Evolutionary conservation across 2,329 filamentous ascomycete species (phyloP), one percentile per base, ranked within the genome.

Genomic region (Dryadomyces quercivorus): DNA sequence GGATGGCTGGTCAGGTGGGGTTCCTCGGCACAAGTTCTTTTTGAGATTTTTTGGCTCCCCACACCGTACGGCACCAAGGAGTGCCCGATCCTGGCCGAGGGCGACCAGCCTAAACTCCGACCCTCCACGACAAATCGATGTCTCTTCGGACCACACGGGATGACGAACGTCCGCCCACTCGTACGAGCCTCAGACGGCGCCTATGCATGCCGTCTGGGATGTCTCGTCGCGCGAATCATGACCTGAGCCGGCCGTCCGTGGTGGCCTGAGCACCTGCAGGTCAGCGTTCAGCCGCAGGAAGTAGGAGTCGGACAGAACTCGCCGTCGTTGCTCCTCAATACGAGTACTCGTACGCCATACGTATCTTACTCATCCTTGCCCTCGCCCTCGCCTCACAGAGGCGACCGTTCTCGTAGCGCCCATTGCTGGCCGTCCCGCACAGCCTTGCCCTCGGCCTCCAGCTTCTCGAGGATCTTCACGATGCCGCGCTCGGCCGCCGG

Each of bases 381-480:
- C 10, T 40, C 10, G 15, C 15, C 5, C 36, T 40, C 36, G 10
- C 36, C 12, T 64, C 59, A 77, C 58, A 78, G 57, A 22, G 69
- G 69, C 40, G 73, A 72, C 40, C 68, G 67, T 34, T 68, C 67
- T 51, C 66, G 69, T 21, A 75, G 61, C 51, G 66, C 68, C 76
- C 76, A 80, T 50, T 59, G 65, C 40, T 69, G 67, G 10, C 66
- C 65, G 22, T 65, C 61, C 21, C 42, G 64, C 16, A 65, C 60
- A 4, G 86, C 86, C 63, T 75, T 85, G 2, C 84, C 87, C 62
- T 97, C 93, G 13, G 69, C 71, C 65, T 82, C 72, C 60, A 98
- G 70, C 73, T 97, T 97, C 55, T 75, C 70, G 59, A 98, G 67
- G 54, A 97, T 86, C 70, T 92, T 86, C 58, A 84, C 58, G 7